Evolutionary conservation across 768 basidiomycete genomes (phyloP), one percentile per base, ranked within the genome.

Genomic region (Auriscalpium orientale): DNA sequence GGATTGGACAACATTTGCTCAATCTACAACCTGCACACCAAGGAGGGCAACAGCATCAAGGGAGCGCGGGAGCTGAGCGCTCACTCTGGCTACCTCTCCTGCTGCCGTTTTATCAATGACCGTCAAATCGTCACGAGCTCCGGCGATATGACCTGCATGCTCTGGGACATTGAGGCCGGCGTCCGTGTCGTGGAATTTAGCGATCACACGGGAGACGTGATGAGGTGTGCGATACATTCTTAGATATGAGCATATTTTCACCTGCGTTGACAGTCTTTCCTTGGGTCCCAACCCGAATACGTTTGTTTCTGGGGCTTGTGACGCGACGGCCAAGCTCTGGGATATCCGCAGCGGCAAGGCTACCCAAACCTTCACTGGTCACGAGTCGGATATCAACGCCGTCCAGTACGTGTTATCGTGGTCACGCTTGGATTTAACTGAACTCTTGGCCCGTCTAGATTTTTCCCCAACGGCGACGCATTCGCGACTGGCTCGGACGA

Each of bases 71-170:
- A 99, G 77, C 72, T 99, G 57, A 91, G 89, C 78, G 95, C 95
- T 35, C 95, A 99, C 72, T 94, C 95, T 15, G 95, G 95, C 33
- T 99, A 99, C 70, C 88, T 99, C 63, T 89, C 86, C 66, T 99
- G 95, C 78, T 99, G 95, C 75, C 84, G 95, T 45, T 99, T 99
- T 76, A 86, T 99, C 77, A 98, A 93, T 66, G 95, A 99, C 74
- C 82, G 95, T 52, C 95, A 99, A 78, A 99, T 99, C 66, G 89
- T 99, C 60, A 99, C 95, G 37, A 87, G 84, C 65, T 98, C 95
- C 36, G 95, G 95, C 54, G 95, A 99, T 70, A 99, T 99, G 95
- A 97, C 95, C 35, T 99, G 95, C 71, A 98, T 99, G 95, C 80
- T 98, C 33, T 99, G 97, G 95, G 95, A 99, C 72, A 92, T 99